Evolutionary conservation across 202 grass and related monocot species (phyloP), one percentile per base, ranked within the genome.

Genomic region (Saccharum hybrid): DNA sequence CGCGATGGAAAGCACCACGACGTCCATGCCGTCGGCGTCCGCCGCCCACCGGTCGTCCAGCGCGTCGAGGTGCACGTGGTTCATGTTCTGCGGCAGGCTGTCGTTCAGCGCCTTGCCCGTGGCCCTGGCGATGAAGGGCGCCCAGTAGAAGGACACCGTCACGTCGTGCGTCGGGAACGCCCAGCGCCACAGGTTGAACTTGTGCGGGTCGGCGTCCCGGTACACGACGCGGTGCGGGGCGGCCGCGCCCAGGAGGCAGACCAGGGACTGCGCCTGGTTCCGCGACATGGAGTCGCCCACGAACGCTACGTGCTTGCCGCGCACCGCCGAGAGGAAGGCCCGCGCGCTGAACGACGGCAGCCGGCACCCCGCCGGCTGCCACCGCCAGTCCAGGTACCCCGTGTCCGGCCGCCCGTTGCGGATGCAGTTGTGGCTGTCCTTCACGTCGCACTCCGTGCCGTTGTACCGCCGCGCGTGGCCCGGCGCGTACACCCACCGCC

Each of bases 131-230:
- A 94, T 10, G 83, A 90, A 90, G 1, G 91, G 91, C 39, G 69
- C 76, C 91, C 86, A 90, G 82, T 88, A 85, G 12, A 88, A 57
- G 71, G 89, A 85, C 14, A 90, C 30, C 10, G 89, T 94, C 5
- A 87, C 70, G 67, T 45, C 76, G 84, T 91, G 78, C 7, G 81
- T 22, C n/a, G 83, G 86, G 72, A 94, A 87, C 21, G 76, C 66
- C 76, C 75, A 94, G 6, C 65, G 83, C 68, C 80, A 90, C 52
- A 81, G 68, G 41, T 86, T 83, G 41, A 43, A 26, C 68, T 72
- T 72, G 10, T 2, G 68, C n/a, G 8, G 21, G 14, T 7, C 30
- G 8, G 71, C 0, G 71, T 74, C 71, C 1, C 28, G 71, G 71
- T 74, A n/a, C 71, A 74, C 30, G 46, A 56, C 28, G 28, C 30